These are phyloP conservation scores for Fusarium musae DNA, from an alignment of 2,329 filamentous ascomycete species.

Conservation along the genomic window DNA sequence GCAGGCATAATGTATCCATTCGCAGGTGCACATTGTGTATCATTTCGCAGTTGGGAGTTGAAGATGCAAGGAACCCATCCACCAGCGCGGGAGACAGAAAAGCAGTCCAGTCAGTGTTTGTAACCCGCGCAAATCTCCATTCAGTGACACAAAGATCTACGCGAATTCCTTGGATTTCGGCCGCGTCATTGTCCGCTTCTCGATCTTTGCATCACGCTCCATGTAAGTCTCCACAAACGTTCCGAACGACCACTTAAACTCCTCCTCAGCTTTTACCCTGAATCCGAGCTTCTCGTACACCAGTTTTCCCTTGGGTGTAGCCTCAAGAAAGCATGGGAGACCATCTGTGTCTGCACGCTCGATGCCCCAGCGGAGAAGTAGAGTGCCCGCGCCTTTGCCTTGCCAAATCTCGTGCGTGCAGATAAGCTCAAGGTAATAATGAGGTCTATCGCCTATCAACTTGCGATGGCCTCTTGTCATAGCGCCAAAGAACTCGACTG, in stretches of 20 bases:
- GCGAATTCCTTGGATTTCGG: constrained; percentile 12
- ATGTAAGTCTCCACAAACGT: constrained; percentile 51
- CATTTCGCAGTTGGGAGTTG: constrained; percentile 12
- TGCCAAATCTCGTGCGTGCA: constrained; percentile 56
- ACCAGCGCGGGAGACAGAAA: not conserved
- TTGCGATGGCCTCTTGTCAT: constrained; percentile 50
- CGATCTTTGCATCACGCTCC: constrained; percentile 43
- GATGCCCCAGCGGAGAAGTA: constrained; percentile 60
- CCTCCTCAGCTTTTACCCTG: constrained; percentile 50
- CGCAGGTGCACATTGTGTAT: constrained; percentile 38
- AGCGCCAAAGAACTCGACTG: constrained; percentile 53
- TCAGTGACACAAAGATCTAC: constrained; percentile 27
- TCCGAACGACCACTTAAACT: constrained; percentile 48
- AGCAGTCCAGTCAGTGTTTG: not conserved
- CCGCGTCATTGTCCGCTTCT: constrained; percentile 18
- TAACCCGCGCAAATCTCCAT: not conserved
- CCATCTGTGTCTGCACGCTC: constrained; percentile 56
- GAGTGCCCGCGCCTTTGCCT: constrained; percentile 57
- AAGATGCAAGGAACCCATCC: not conserved
- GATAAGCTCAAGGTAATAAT: constrained; percentile 62
- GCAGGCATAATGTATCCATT: constrained; percentile 26
- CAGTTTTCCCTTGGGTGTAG: constrained; percentile 58
- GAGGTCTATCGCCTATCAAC: constrained; percentile 55
- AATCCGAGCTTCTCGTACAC: constrained; percentile 63
- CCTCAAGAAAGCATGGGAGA: constrained; percentile 60